Conservation (phyloP, 306 rosid genomes). For the Prunus davidiana region DNA sequence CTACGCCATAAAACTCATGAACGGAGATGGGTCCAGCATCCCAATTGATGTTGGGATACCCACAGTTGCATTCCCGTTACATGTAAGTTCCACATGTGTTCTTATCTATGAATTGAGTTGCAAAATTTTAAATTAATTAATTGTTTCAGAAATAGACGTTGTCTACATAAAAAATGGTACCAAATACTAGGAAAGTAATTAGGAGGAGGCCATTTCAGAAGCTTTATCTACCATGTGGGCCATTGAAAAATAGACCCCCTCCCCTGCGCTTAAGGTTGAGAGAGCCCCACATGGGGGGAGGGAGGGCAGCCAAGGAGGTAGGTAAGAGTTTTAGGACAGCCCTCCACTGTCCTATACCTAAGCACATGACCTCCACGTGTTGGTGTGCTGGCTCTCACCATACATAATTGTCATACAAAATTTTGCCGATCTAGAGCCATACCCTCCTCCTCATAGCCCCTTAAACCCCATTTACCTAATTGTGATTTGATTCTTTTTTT, state of each 20-base stretch:
- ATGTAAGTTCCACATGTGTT: too few relatives aligned
- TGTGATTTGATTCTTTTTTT: slow-evolving; percentile 11
- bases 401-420: slow-evolving; percentile 17
- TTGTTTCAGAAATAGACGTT: not conserved
- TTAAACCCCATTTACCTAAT: slow-evolving; percentile 14
- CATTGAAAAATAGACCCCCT: slow-evolving; percentile 11
- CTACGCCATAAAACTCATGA: not conserved
- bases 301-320: slow-evolving; percentile 52
- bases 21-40: not conserved
- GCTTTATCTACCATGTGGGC: slow-evolving; percentile 37
- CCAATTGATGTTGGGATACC: too few relatives aligned
- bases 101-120: too few relatives aligned
- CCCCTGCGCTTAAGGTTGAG: slow-evolving; percentile 8
- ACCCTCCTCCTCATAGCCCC: slow-evolving; percentile 4
- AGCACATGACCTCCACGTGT: slow-evolving; percentile 70
- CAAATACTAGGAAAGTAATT: not conserved
- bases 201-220: slow-evolving; percentile 15
- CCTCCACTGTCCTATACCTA: slow-evolving; percentile 36
- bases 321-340: slow-evolving; percentile 54
- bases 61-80: too few relatives aligned
- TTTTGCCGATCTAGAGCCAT: slow-evolving; percentile 27
- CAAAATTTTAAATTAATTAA: too few relatives aligned
- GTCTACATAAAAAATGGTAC: not conserved
- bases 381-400: slow-evolving; percentile 57
- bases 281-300: slow-evolving; percentile 46